phyloP scores from a whole-genome alignment of 2,329 filamentous ascomycete genomes.

The Claviceps sp. region DNA sequence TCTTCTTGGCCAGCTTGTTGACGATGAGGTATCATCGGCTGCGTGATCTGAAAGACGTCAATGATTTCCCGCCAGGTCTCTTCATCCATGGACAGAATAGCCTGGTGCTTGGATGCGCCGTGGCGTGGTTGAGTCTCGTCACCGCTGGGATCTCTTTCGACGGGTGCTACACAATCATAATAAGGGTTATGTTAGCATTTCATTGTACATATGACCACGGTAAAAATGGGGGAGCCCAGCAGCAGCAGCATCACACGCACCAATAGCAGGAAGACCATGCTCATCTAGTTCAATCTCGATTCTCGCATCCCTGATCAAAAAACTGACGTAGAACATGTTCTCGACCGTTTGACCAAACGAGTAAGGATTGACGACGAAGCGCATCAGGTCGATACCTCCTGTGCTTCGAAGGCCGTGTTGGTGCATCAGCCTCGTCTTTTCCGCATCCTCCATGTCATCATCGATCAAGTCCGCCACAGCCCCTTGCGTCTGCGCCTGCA shows the following conservation, averaged over 20 bases:
- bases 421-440: constrained; percentile 43
- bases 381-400: constrained; percentile 65
- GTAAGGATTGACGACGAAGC: constrained; percentile 77
- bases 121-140: constrained; percentile 31
- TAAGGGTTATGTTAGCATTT: not conserved
- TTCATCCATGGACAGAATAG: constrained; percentile 80
- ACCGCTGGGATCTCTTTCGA: constrained; percentile 30
- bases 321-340: constrained; percentile 94
- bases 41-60: constrained; percentile 58
- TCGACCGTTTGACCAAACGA: constrained; percentile 94
- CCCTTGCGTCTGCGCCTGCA: constrained; percentile 33
- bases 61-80: constrained; percentile 70
- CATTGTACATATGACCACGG: not conserved
- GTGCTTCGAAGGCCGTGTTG: constrained; percentile 51
- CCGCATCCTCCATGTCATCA: constrained; percentile 32
- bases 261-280: constrained; percentile 60
- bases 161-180: constrained; percentile 13
- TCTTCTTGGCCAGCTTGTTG: constrained; percentile 39
- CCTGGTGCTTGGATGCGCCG: constrained; percentile 61
- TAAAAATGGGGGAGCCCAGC: not conserved
- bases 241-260: constrained; percentile 39
- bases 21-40: constrained; percentile 76
- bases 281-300: constrained; percentile 63
- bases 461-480: constrained; percentile 29
- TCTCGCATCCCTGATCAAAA: constrained; percentile 77